Base-by-base conservation (phyloP, 2,329 filamentous ascomycete genomes). In the Ilyonectria mors-panacis region DNA sequence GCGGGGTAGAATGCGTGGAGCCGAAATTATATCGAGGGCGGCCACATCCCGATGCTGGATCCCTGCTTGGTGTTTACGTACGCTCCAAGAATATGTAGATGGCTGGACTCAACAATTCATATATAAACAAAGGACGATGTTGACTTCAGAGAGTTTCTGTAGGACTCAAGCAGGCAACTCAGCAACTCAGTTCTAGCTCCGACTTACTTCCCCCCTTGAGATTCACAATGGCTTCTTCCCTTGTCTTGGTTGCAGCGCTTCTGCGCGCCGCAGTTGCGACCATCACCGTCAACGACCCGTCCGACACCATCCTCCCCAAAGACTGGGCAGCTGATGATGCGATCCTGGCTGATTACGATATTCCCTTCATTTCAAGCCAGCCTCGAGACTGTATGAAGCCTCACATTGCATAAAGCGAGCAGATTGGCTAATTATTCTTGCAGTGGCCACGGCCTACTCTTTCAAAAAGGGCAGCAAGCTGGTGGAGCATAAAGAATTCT, bases 21-120 rank as follows among this genome's bases (percentile, higher is more conserved):
- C 56, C 56, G 56, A 65, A 47, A 10, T 39, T 48, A 56, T 26
- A 50, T 60, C 42, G 56, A 35, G 48, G 63, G 57, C 63, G 63
- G 57, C 63, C 56, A 65, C 63, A 65, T 65, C 56, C 63, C 63
- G 63, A 65, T 55, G 63, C 33, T 15, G 37, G 35, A 65, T 51
- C 56, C 63, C 30, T 65, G 56, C 50, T 10, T 47, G 26, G n/a
- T 23, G 50, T 59, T 59, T 65, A 39, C 56, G 62, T 59, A 55
- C 26, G 53, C 56, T 50, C 15, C 33, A n/a, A n/a, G 6, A 15
- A 47, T 28, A 28, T 26, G 39, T 15, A 26, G 9, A 48, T 59
- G 21, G 39, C 47, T 26, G 26, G 17, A 44, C n/a, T 50, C 8
- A 26, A 7, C n/a, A 60, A 28, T 44, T 23, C 44, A 7, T 56